These are phyloP conservation scores for Talaromyces rugulosus DNA, from an alignment of 2,329 filamentous ascomycete species.

Conservation along the genomic window DNA sequence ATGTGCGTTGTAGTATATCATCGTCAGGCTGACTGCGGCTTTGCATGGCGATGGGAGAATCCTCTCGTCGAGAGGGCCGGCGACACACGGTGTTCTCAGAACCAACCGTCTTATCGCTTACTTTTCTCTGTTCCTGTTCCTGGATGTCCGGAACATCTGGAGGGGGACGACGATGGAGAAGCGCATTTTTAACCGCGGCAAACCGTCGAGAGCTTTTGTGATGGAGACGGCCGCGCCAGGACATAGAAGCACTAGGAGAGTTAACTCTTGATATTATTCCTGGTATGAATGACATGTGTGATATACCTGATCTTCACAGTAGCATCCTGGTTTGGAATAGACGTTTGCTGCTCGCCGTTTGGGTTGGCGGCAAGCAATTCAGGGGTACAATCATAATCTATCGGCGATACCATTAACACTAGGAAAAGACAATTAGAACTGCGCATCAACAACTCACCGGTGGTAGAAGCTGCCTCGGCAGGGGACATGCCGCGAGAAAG, in stretches of 20 bases:
- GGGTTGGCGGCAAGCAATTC: not conserved
- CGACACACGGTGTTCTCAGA: slow-evolving; percentile 32
- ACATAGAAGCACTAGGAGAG: not conserved
- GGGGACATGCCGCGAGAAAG: not conserved
- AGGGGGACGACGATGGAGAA: not conserved
- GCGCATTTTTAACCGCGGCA: slow-evolving; percentile 3
- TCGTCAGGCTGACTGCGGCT: not conserved
- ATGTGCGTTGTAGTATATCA: not conserved
- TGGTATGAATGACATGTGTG: not conserved
- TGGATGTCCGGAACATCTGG: slow-evolving; percentile 1
- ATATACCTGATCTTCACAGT: slow-evolving; percentile 2
- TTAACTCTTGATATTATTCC: not conserved
- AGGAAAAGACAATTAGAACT: not conserved
- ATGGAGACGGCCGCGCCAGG: not conserved
- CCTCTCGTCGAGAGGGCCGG: slow-evolving; percentile 26
- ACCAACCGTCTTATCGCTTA: slow-evolving; percentile 27
- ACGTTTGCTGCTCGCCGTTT: not conserved
- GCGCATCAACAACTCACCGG: not conserved
- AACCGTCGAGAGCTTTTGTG: slow-evolving; percentile 1
- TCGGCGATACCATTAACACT: not conserved
- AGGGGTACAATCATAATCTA: not conserved
- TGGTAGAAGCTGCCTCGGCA: not conserved
- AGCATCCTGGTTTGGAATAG: not conserved
- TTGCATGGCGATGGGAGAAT: slow-evolving; percentile 18
- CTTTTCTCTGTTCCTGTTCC: slow-evolving; percentile 21